phyloP scores from a whole-genome alignment of 2,329 filamentous ascomycete genomes.

The Xylaria sp. region DNA sequence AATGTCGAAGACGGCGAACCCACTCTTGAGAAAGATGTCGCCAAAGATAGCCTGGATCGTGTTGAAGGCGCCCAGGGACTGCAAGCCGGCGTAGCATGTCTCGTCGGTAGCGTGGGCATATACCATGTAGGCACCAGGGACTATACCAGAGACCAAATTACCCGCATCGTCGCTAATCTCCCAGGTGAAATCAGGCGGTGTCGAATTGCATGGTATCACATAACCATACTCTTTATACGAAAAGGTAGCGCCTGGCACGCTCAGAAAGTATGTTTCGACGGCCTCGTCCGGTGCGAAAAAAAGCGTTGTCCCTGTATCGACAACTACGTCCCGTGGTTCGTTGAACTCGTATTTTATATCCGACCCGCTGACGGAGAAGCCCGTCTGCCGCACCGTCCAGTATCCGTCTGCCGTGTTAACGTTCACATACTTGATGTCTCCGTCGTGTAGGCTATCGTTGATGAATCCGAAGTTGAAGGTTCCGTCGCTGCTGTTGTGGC shows the following conservation, averaged over 20 bases:
- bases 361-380: conserved; percentile 39
- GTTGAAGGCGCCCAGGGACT: conserved; percentile 50
- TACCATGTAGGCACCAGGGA: conserved; percentile 59
- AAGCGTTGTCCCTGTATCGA: conserved; percentile 71
- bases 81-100: conserved; percentile 76
- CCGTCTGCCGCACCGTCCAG: conserved; percentile 44
- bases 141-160: conserved; percentile 50
- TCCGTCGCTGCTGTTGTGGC: conserved; percentile 47
- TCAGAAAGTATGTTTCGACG: conserved; percentile 61
- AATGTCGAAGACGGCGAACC: conserved; percentile 73
- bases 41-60: conserved; percentile 71
- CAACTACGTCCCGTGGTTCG: conserved; percentile 53
- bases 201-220: conserved; percentile 59
- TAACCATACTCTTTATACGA: conserved; percentile 51
- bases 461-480: conserved; percentile 56
- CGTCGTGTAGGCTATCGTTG: conserved; percentile 43
- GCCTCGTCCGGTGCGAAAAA: conserved; percentile 61
- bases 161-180: conserved; percentile 50
- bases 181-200: conserved; percentile 61
- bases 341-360: conserved; percentile 42
- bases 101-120: conserved; percentile 55
- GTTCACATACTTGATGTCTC: conserved; percentile 48
- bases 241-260: conserved; percentile 55
- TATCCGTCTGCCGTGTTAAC: conserved; percentile 56
- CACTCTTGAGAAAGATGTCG: conserved; percentile 76